Conservation (phyloP, 139 green algal species). For the Nannochloris sp. region DNA sequence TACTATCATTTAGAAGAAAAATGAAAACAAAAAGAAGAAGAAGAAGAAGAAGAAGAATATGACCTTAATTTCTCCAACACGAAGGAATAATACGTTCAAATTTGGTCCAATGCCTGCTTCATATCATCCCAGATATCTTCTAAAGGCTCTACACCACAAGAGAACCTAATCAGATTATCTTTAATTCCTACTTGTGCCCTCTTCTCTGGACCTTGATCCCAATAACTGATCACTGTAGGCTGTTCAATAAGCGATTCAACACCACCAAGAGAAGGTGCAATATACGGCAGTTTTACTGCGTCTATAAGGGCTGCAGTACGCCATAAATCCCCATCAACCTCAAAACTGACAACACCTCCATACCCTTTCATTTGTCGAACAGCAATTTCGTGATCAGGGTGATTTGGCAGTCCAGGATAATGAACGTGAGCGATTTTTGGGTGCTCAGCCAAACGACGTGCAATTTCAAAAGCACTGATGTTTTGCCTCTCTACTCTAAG, state of each 20-base stretch:
- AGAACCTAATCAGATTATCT: constrained; percentile 95
- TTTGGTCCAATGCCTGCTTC: constrained; percentile 76
- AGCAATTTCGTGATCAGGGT: constrained; percentile 94
- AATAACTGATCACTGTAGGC: constrained; percentile 88
- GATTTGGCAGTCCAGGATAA: constrained; percentile 75
- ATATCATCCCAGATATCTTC: constrained; percentile 95
- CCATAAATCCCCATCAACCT: constrained; percentile 86
- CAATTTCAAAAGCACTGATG: constrained; percentile 55
- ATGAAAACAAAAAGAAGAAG: too few relatives aligned
- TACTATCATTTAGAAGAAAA: too few relatives aligned
- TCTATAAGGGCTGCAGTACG: constrained; percentile 90
- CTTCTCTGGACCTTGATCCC: constrained; percentile 77
- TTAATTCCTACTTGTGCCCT: constrained; percentile 91
- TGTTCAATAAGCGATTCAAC: constrained; percentile 98
- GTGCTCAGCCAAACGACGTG: constrained; percentile 72
- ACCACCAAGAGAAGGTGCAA: constrained; percentile 94
- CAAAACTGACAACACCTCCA: constrained; percentile 92
- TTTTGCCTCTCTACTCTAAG: constrained; percentile 87
- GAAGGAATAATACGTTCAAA: constrained; percentile 28
- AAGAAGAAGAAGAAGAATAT: too few relatives aligned
- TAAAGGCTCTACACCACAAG: constrained; percentile 82
- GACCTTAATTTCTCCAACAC: too few relatives aligned
- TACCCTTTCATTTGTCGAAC: constrained; percentile 88
- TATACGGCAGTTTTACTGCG: constrained; percentile 87
- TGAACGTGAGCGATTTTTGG: constrained; percentile 61